Evolutionary conservation across 1,284 basidiomycete genomes (phyloP), one percentile per base, ranked within the genome.

Genomic region (Naganishia sp.): DNA sequence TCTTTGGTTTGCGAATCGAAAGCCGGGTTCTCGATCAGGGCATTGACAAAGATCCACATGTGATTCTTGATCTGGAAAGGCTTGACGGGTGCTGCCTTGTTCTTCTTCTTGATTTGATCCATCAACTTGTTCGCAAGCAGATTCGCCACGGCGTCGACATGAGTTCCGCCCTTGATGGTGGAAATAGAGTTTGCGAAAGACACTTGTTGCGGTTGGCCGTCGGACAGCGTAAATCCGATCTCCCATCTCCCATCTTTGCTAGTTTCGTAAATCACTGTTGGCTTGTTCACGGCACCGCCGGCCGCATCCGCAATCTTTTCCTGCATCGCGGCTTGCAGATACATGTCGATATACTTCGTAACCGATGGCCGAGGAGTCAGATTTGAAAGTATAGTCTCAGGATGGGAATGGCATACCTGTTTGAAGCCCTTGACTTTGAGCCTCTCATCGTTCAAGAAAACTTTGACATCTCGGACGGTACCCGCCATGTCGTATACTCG

Each of bases 1-100:
- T 99, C 96, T 82, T 99, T 99, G 55, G 96, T 99, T 81, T 99
- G 96, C 82, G 93, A 94, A 84, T 99, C 95, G 80, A 99, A 99
- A 0, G 94, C 92, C 10, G 96, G 95, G 77, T 99, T 99, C 81
- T 97, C 94, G 70, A 99, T 90, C 70, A 97, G 84, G 25, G 92
- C 88, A 75, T 99, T 99, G 77, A 99, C 90, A 76, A 99, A 99
- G 68, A 99, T 86, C 93, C 93, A 96, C 86, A 99, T 93, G 77
- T 99, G 94, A 76, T 90, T 94, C 83, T 92, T 95, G 81, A 99
- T 89, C 80, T 97, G 93, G 68, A 88, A 86, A 13, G 92, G 85
- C 80, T 98, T 98, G 74, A 99, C 89, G 1, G 89, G 85, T 10
- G 93, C 91, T 2, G 84, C 92, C 82, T 96, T 97, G 83, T 98